Conservation (phyloP, 2,329 filamentous ascomycete genomes). For the Beauveria varroae region DNA sequence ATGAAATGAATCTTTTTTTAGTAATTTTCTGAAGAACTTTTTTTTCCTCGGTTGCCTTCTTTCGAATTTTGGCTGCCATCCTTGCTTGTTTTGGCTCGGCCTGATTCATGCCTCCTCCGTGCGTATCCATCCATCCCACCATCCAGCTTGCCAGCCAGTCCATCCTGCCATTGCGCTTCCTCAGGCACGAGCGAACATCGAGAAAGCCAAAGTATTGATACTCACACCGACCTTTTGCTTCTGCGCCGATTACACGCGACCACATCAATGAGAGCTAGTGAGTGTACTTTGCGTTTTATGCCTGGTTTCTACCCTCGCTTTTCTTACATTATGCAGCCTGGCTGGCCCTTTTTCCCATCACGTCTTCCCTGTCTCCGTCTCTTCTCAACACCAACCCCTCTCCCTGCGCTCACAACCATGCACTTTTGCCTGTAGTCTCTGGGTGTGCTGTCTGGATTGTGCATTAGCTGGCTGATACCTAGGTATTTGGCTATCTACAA, state of each 20-base stretch:
- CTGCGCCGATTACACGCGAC: not conserved
- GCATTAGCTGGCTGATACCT: not conserved
- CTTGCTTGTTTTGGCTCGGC: not conserved
- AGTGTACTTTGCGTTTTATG: not conserved
- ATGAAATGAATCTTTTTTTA: not conserved
- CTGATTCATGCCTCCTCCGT: constrained; percentile 2
- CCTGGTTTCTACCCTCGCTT: not conserved
- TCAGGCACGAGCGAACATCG: not conserved
- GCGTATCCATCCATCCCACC: constrained; percentile 3
- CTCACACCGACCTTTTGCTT: constrained; percentile 8
- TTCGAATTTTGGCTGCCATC: not conserved
- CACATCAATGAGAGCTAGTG: no score
- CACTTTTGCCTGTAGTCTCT: not conserved
- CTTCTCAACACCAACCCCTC: not conserved
- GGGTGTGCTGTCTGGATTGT: not conserved
- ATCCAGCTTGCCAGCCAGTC: not conserved
- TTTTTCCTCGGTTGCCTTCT: not conserved
- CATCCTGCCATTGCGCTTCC: not conserved
- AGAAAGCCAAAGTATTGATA: not conserved
- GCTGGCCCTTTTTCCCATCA: not conserved
- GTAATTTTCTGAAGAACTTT: not conserved
- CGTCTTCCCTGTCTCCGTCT: not conserved
- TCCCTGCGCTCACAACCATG: not conserved
- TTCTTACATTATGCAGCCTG: not conserved
- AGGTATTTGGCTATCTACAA: not conserved